Conservation (phyloP, 2,329 filamentous ascomycete species). For the Periglandula ipomoeae region DNA sequence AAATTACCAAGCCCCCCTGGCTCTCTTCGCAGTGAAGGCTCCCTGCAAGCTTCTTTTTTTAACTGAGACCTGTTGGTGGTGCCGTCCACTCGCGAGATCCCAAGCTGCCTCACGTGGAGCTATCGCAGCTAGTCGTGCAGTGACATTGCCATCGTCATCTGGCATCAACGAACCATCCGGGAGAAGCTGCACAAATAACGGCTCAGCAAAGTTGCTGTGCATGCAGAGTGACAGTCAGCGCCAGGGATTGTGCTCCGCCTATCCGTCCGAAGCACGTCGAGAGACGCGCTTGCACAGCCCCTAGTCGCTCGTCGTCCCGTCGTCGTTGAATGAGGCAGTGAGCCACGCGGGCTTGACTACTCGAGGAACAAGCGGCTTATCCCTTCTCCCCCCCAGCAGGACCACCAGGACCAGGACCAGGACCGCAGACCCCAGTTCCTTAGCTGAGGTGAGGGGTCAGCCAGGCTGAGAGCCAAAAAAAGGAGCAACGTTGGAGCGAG, state of each 20-base stretch:
- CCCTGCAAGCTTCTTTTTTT: background rate
- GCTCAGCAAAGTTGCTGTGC: background rate
- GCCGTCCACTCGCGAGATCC: background rate
- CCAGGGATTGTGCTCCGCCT: background rate
- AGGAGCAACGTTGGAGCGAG: slow-evolving; percentile 3
- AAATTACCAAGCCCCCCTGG: background rate
- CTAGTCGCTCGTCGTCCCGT: background rate
- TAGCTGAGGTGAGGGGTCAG: slow-evolving; percentile 7
- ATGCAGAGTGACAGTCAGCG: background rate
- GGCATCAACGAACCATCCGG: no score
- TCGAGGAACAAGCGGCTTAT: background rate
- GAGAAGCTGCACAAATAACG: background rate
- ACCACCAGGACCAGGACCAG: no score
- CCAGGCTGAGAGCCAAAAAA: slow-evolving; percentile 5
- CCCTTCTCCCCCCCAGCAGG: no score
- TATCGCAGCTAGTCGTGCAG: no score
- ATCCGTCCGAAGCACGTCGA: background rate
- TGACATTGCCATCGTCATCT: no score
- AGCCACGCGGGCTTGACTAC: no score
- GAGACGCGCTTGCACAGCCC: background rate
- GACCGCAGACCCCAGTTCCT: slow-evolving; percentile 1
- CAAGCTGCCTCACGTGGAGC: background rate
- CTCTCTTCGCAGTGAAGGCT: background rate
- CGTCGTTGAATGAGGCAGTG: no score
- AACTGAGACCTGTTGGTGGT: background rate